A percentile compares a stretch with the other conserved stretches of the same genome.
Conservation (phyloP, 441 rosid genomes). For the Croton setiger region DNA sequence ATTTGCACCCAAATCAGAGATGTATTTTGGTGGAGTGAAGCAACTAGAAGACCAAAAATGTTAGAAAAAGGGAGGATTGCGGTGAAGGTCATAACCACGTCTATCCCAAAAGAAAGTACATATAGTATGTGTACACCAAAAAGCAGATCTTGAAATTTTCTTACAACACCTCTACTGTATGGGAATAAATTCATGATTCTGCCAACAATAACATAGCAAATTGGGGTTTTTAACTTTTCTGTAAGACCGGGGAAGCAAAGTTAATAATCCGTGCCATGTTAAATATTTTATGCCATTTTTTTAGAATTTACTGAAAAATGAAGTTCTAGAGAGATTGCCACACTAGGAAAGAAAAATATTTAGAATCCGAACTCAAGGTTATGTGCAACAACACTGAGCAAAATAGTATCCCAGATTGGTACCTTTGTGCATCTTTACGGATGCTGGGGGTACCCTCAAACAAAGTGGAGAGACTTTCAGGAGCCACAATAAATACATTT, state of each 20-base stretch:
- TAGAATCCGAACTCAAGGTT: not conserved
- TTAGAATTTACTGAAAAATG: not conserved
- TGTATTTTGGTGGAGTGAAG: not conserved
- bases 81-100: not conserved
- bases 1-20: conserved; percentile 16
- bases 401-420: conserved; percentile 17
- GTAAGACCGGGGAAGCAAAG: not conserved
- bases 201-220: not conserved
- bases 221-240: not conserved
- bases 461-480: conserved; percentile 89
- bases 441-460: conserved; percentile 96
- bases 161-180: not conserved
- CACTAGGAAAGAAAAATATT: not conserved
- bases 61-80: not conserved
- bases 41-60: not conserved
- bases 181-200: conserved; percentile 7
- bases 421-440: conserved; percentile 93
- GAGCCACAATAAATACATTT: conserved; percentile 93
- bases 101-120: not conserved
- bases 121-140: not conserved
- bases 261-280: not conserved
- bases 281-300: conserved; percentile 8
- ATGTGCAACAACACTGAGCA: not conserved
- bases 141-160: not conserved
- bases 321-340: not conserved